Percentiles rank a stretch among this genome's conserved stretches.
These are phyloP conservation scores for Hymenoscyphus occultus DNA, from an alignment of 2,329 filamentous ascomycete species.

Conservation along the genomic window DNA sequence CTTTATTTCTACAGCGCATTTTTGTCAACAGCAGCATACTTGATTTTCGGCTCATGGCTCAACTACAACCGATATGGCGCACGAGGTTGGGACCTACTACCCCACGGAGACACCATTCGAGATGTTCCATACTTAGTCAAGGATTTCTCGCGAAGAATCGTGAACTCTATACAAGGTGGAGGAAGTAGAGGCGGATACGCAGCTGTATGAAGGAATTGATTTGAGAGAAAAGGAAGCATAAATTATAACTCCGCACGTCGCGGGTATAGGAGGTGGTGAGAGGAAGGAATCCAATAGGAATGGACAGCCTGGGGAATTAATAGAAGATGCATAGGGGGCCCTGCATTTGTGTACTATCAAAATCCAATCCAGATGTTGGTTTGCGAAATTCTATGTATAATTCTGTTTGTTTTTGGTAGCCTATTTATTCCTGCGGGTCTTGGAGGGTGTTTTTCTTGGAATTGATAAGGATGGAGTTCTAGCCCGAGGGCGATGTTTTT, in stretches of 20 bases:
- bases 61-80: constrained; percentile 98
- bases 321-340: constrained; percentile 1
- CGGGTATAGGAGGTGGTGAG: background rate
- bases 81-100: constrained; percentile 89
- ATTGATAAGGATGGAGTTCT: background rate
- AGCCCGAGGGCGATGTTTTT: background rate
- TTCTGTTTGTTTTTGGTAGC: background rate
- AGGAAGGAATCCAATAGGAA: background rate
- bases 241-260: background rate
- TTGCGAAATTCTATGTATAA: constrained; percentile 13
- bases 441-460: background rate
- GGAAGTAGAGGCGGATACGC: constrained; percentile 90
- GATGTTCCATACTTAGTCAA: constrained; percentile 90
- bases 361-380: constrained; percentile 1
- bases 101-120: constrained; percentile 86
- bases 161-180: constrained; percentile 80
- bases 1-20: constrained; percentile 61
- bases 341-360: constrained; percentile 11
- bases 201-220: constrained; percentile 57
- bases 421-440: background rate
- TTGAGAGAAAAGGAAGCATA: background rate
- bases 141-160: constrained; percentile 77
- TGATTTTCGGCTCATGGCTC: constrained; percentile 97
- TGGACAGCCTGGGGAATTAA: background rate
- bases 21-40: constrained; percentile 79